A percentile compares a stretch with the other conserved stretches of the same genome.
These are phyloP conservation scores for Inosperma sp. DNA, from an alignment of 768 basidiomycete genomes.

Conservation along the genomic window DNA sequence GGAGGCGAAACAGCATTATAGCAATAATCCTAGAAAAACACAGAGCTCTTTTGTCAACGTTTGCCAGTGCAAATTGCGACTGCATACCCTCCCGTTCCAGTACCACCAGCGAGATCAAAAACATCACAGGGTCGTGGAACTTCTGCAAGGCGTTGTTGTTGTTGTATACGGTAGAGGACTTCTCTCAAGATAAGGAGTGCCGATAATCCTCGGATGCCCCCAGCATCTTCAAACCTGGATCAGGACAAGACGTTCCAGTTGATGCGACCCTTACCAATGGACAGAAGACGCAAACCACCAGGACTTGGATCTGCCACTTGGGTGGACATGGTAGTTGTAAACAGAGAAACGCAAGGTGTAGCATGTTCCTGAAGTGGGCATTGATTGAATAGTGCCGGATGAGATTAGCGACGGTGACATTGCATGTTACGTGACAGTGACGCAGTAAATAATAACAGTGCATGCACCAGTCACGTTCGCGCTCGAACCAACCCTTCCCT, in stretches of 20 bases:
- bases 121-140: background rate
- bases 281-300: background rate
- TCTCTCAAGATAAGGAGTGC: background rate
- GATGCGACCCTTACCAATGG: background rate
- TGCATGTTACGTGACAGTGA: too few species aligned
- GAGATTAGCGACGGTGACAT: too few species aligned
- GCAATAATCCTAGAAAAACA: background rate
- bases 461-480: too few species aligned
- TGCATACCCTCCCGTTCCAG: conserved; percentile 2
- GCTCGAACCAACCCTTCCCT: too few species aligned
- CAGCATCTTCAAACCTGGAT: background rate
- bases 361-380: too few species aligned
- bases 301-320: too few species aligned
- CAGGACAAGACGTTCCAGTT: background rate
- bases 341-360: too few species aligned
- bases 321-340: too few species aligned
- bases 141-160: background rate
- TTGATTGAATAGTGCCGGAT: too few species aligned
- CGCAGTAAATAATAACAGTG: too few species aligned
- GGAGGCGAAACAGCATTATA: conserved; percentile 1
- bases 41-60: background rate
- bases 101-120: conserved; percentile 3
- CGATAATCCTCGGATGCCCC: conserved; percentile 1
- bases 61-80: background rate
- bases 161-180: background rate